These are phyloP conservation scores for Vickermania spadyakhi DNA, from an alignment of 208 protist species.

Conservation along the genomic window DNA sequence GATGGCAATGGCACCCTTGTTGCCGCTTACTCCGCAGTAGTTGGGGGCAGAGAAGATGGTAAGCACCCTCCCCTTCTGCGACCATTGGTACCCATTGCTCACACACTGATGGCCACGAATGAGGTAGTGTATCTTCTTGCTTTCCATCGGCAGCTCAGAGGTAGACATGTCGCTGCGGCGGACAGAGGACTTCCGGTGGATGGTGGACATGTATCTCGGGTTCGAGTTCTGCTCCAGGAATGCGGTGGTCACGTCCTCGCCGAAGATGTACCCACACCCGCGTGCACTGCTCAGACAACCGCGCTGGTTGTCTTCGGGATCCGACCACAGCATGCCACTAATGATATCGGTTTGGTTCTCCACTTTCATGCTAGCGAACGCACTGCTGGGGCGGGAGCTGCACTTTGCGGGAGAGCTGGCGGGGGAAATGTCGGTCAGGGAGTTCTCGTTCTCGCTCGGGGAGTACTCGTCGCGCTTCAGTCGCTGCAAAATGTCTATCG, in stretches of 20 bases:
- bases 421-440: slow-evolving; percentile 10
- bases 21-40: slow-evolving; percentile 67
- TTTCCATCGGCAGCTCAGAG: slow-evolving; percentile 6
- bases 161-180: background rate
- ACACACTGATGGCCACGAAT: slow-evolving; percentile 91
- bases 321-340: slow-evolving; percentile 99
- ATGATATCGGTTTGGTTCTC: slow-evolving; percentile 91
- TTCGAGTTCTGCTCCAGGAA: slow-evolving; percentile 66
- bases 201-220: slow-evolving; percentile 18
- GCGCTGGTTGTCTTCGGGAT: slow-evolving; percentile 90
- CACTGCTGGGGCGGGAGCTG: slow-evolving; percentile 2
- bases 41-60: slow-evolving; percentile 85
- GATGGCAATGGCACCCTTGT: slow-evolving; percentile 63
- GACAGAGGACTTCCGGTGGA: slow-evolving; percentile 3
- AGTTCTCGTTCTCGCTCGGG: slow-evolving; percentile 9
- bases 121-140: slow-evolving; percentile 86
- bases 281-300: slow-evolving; percentile 51
- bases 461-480: slow-evolving; percentile 62
- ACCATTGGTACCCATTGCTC: slow-evolving; percentile 75
- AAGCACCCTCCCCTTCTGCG: slow-evolving; percentile 32
- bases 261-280: slow-evolving; percentile 73
- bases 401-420: background rate
- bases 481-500: slow-evolving; percentile 29
- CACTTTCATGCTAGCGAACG: background rate
- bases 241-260: slow-evolving; percentile 42